Base-by-base conservation (phyloP, 2,329 filamentous ascomycete species). In the Trichoderma aggressivum region DNA sequence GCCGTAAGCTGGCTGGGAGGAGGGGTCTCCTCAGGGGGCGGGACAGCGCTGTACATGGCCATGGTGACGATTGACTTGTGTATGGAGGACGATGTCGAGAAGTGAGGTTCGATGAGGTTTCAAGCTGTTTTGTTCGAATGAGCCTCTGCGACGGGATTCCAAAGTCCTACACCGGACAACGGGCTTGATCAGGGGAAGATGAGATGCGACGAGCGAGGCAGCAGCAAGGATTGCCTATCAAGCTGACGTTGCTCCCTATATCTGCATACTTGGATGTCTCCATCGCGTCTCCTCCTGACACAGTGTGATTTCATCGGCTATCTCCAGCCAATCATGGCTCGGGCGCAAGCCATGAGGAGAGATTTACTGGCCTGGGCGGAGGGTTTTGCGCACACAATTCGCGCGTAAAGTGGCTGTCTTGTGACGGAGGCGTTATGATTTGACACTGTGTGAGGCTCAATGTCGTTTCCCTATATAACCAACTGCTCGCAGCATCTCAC, bases 11-110 rank as follows among this genome's bases (percentile, higher is more conserved):
- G 71, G 72, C 74, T 58, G 66, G 75, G 65, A 30, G 74, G 71
- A 26, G 77, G 75, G 59, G 81, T 77, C 72, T 81, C 83, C 60
- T 82, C 80, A 59, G 85, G 86, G 63, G 85, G 85, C 59, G 86
- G 85, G 60, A 87, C 85, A 30, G 86, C 84, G 74, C 80, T 84
- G 81, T 83, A 87, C 79, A 88, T 86, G 71, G 86, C 85, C 84
- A 86, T 86, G 76, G 71, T 53, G 39, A 12, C 62, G 63, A 53
- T 14, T n/a, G 21, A 34, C 58, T 53, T 24, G 2, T 43, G n/a
- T 21, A 21, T n/a, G 14, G 47, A 53, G 21, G 47, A 53, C 11
- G 47, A 24, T n/a, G 3, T 3, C 21, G 47, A 53, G 21, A 53
- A 53, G 47, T 14, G 47, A 53, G 5, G 12, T 53, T 11, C n/a